Evolutionary conservation across 2,329 filamentous ascomycete genomes (phyloP).

Genomic region (Endothia cerciana): DNA sequence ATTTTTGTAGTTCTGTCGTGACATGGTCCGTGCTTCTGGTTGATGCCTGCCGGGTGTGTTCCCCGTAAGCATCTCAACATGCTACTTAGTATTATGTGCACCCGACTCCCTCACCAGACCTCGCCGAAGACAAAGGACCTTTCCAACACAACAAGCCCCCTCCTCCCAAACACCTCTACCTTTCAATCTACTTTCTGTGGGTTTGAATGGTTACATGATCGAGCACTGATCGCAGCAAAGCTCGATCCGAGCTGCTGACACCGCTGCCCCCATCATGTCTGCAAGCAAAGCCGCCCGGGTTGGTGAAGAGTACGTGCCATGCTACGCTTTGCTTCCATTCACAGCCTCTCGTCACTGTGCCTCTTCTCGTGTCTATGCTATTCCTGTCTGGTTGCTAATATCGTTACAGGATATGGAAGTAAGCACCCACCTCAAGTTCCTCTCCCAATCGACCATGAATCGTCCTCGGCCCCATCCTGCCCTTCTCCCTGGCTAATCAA

Average conservation of each 20-base stretch:
- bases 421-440: slow-evolving; percentile 44
- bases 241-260: slow-evolving; percentile 28
- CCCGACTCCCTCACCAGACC: slow-evolving; percentile 9
- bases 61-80: slow-evolving; percentile 6
- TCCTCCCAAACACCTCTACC: neutral
- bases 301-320: slow-evolving; percentile 61
- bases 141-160: neutral
- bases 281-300: slow-evolving; percentile 64
- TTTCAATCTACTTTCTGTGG: neutral
- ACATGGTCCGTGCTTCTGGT: slow-evolving; percentile 21
- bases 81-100: neutral
- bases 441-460: neutral
- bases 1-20: slow-evolving; percentile 18
- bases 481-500: slow-evolving; percentile 30
- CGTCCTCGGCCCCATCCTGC: slow-evolving; percentile 32
- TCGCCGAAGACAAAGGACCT: slow-evolving; percentile 13
- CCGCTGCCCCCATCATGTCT: slow-evolving; percentile 49
- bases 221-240: slow-evolving; percentile 27
- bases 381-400: slow-evolving; percentile 31
- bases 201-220: slow-evolving; percentile 29
- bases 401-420: slow-evolving; percentile 83
- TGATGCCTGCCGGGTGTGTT: slow-evolving; percentile 23
- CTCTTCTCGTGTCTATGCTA: neutral
- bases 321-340: slow-evolving; percentile 1
- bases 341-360: neutral